Conservation (phyloP, 2,329 filamentous ascomycete species). For the Aspergillus fumigatiaffinis region DNA sequence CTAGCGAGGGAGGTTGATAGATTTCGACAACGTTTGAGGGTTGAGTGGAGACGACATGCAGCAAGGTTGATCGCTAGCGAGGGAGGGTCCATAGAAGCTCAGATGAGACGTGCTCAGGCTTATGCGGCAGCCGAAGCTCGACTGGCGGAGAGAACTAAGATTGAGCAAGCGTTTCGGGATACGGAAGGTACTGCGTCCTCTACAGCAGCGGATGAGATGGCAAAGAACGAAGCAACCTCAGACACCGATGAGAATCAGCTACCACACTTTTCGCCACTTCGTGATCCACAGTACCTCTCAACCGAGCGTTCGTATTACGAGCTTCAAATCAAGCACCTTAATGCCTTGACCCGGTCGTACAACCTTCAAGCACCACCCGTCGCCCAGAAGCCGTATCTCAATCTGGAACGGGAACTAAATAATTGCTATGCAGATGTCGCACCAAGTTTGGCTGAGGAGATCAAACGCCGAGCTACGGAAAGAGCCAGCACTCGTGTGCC, state of each 20-base stretch:
- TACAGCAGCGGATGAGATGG: slow-evolving; percentile 2
- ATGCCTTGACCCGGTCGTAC: slow-evolving; percentile 77
- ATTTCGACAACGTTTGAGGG: slow-evolving; percentile 71
- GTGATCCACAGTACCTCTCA: slow-evolving; percentile 71
- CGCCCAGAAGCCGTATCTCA: slow-evolving; percentile 90
- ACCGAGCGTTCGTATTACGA: slow-evolving; percentile 71
- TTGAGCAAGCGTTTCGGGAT: slow-evolving; percentile 23
- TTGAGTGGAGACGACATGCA: slow-evolving; percentile 81
- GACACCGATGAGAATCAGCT: slow-evolving; percentile 13
- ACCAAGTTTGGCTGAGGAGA: slow-evolving; percentile 67
- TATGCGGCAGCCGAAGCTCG: slow-evolving; percentile 70
- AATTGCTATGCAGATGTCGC: slow-evolving; percentile 84
- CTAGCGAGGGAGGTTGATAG: slow-evolving; percentile 63
- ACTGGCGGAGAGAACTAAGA: slow-evolving; percentile 20
- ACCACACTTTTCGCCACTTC: slow-evolving; percentile 60
- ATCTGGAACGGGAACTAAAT: slow-evolving; percentile 73
- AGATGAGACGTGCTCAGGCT: slow-evolving; percentile 66
- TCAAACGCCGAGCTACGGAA: slow-evolving; percentile 62
- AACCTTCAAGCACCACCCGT: slow-evolving; percentile 91
- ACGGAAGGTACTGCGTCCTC: slow-evolving; percentile 3
- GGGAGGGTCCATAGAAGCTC: slow-evolving; percentile 70
- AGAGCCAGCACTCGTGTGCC: slow-evolving; percentile 38
- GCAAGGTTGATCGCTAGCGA: slow-evolving; percentile 71
- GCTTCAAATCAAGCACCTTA: slow-evolving; percentile 72
- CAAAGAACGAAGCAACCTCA: slow-evolving; percentile 1